Conservation (phyloP, 2,329 filamentous ascomycete species). For the Fusarium newnesense region DNA sequence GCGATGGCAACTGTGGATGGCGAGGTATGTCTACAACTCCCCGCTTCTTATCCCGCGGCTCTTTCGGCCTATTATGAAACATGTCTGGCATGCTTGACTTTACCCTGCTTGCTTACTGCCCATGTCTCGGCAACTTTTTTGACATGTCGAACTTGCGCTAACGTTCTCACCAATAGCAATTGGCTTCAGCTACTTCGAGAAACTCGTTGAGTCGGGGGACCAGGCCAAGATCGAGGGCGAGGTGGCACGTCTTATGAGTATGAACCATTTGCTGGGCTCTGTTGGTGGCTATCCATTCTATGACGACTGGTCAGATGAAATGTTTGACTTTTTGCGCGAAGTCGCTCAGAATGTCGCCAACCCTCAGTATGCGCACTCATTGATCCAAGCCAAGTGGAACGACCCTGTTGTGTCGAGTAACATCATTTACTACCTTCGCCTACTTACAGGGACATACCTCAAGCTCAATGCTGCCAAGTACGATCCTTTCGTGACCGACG, state of each 20-base stretch:
- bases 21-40: constrained; percentile 74
- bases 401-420: constrained; percentile 72
- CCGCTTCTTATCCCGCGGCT: constrained; percentile 11
- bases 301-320: constrained; percentile 86
- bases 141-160: constrained; percentile 26
- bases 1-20: constrained; percentile 98
- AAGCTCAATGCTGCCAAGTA: constrained; percentile 78
- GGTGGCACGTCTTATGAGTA: constrained; percentile 73
- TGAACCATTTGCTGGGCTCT: constrained; percentile 76
- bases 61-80: constrained; percentile 1
- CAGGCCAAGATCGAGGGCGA: constrained; percentile 74
- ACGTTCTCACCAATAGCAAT: constrained; percentile 69
- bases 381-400: constrained; percentile 78
- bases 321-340: constrained; percentile 72
- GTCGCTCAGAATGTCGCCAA: constrained; percentile 69
- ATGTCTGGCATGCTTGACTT: constrained; percentile 15
- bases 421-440: constrained; percentile 86
- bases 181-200: constrained; percentile 93
- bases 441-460: constrained; percentile 87
- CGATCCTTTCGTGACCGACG: constrained; percentile 74
- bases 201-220: constrained; percentile 75
- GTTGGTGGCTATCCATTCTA: constrained; percentile 77
- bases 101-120: constrained; percentile 24
- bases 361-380: constrained; percentile 63
- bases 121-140: constrained; percentile 30